Evolutionary conservation across 345 rosid species (phyloP), one percentile per base, ranked within the genome.

Genomic region (Mercurialis annua): DNA sequence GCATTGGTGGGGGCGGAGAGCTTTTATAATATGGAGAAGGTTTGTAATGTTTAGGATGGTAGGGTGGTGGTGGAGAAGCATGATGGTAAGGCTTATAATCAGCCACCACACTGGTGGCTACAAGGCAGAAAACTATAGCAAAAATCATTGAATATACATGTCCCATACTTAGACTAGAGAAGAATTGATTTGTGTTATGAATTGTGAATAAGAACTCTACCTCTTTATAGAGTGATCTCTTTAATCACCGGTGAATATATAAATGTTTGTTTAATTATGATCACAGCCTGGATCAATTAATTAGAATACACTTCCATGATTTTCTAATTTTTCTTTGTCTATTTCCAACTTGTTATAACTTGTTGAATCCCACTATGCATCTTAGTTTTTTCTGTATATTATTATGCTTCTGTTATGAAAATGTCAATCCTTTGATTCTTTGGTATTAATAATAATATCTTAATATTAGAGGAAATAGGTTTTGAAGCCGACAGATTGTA

Each of bases 61-160:
- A 69, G 6, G 59, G 51, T 0, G 75, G 68, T 0, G 73, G 50
- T 9, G 64, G 73, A 24, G 70, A 60, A 12, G 70, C 56, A 69
- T 74, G 68, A 10, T 40, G 18, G 20, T 53, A 76, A 73, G 73
- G 77, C 60, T 80, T 64, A n/a, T n/a, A n/a, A 18, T 70, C 17
- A 17, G 69, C 68, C 0, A 59, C 75, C 5, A 26, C 68, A n/a
- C 24, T 15, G 10, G 76, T 67, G 63, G 78, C 77, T 2, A 68
- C 1, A 54, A 80, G 60, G 70, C 69, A 77, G 31, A 80, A 66
- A 23, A 71, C 73, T 21, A 78, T 5, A 1, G 56, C 78, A 43
- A 42, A 73, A 75, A 73, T 38, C 54, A 76, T 52, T 14, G 60
- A 73, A 66, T 71, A 76, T 80, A 71, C 63, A 51, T 34, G 77